Evolutionary conservation across 768 basidiomycete genomes (phyloP).

Genomic region (Tephrocybe rancida): DNA sequence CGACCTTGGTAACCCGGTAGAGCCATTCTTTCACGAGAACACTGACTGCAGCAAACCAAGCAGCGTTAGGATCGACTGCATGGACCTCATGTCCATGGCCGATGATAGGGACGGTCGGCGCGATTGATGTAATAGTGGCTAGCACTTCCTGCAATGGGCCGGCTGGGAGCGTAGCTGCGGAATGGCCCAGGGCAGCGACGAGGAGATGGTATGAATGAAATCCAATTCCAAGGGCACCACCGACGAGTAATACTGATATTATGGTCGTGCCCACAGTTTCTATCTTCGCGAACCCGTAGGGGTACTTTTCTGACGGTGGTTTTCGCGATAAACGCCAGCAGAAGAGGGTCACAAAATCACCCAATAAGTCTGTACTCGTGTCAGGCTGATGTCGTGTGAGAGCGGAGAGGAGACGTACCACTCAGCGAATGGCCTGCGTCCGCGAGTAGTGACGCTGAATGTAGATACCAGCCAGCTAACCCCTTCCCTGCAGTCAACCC

Average conservation of each 20-base stretch:
- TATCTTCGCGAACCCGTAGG: slow-evolving; percentile 91
- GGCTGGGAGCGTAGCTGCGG: slow-evolving; percentile 62
- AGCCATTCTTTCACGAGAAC: slow-evolving; percentile 91
- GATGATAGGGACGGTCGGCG: slow-evolving; percentile 52
- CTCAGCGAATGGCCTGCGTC: slow-evolving; percentile 93
- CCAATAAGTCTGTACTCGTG: slow-evolving; percentile 64
- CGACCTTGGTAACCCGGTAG: slow-evolving; percentile 84
- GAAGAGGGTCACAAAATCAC: slow-evolving; percentile 89
- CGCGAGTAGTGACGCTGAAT: slow-evolving; percentile 88
- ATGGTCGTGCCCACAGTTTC: slow-evolving; percentile 94
- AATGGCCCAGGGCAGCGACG: slow-evolving; percentile 68
- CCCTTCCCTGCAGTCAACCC: slow-evolving; percentile 85
- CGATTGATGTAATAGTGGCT: slow-evolving; percentile 53
- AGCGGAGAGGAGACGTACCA: slow-evolving; percentile 49
- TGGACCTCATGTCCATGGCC: slow-evolving; percentile 63
- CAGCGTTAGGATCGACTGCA: slow-evolving; percentile 88
- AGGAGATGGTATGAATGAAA: slow-evolving; percentile 90
- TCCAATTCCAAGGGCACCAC: slow-evolving; percentile 83
- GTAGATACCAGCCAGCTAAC: slow-evolving; percentile 84
- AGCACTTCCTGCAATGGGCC: slow-evolving; percentile 69
- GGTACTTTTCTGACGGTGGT: slow-evolving; percentile 79
- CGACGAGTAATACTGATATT: slow-evolving; percentile 84
- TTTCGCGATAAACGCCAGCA: slow-evolving; percentile 85
- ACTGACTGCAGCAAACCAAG: slow-evolving; percentile 90
- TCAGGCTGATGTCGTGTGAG: slow-evolving; percentile 2